Conservation (phyloP, 2,329 filamentous ascomycete genomes). For the Chaetothyriales sp. region DNA sequence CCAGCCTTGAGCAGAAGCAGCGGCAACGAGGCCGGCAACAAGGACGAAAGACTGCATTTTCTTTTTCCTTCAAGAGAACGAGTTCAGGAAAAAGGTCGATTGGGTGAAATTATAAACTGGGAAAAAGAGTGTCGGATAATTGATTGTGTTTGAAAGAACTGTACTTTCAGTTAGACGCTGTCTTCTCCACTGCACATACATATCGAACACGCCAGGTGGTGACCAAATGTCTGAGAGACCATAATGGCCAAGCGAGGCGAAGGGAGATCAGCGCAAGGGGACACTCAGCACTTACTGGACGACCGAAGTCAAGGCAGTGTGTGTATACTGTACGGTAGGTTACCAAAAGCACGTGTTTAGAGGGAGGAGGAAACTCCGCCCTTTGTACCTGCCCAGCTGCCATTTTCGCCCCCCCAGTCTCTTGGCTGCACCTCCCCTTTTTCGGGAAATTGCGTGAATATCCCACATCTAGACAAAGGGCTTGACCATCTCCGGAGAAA, state of each 20-base stretch:
- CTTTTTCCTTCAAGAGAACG: not conserved
- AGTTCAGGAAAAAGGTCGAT: not conserved
- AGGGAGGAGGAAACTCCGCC: not conserved
- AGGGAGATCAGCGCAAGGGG: no score
- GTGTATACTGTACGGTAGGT: not conserved
- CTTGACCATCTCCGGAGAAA: no score
- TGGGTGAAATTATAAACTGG: not conserved
- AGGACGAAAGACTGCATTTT: slow-evolving; percentile 18
- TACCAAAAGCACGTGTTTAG: not conserved
- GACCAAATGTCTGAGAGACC: not conserved
- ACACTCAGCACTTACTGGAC: not conserved
- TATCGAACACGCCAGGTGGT: no score
- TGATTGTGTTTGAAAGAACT: not conserved
- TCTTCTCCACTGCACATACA: not conserved
- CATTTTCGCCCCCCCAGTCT: not conserved
- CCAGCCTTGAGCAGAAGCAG: slow-evolving; percentile 13
- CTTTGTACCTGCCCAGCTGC: not conserved
- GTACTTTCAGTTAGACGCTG: not conserved
- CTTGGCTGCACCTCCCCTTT: not conserved
- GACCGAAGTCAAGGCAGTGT: not conserved
- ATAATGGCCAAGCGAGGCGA: not conserved
- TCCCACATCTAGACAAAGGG: no score
- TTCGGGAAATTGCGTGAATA: not conserved
- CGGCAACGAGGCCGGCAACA: slow-evolving; percentile 23
- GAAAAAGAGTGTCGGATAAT: not conserved